phyloP scores from a whole-genome alignment of 495 filamentous ascomycete genomes.

The Neurospora sp. region DNA sequence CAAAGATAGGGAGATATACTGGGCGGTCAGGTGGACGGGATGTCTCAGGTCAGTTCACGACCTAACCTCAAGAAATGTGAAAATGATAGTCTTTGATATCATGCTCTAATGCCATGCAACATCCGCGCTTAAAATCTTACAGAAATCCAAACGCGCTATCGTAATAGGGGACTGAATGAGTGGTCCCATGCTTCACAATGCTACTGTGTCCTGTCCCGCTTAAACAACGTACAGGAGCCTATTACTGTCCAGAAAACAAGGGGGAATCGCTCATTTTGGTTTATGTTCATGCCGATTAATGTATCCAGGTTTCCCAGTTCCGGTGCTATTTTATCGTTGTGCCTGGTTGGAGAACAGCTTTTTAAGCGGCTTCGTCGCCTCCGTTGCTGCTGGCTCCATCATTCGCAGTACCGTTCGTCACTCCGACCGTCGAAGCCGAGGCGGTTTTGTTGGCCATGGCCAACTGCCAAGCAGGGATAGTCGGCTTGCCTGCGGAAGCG shows the following conservation, averaged over 20 bases:
- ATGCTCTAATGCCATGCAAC: background rate
- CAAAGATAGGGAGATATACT: background rate
- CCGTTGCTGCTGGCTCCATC: slow-evolving; percentile 11
- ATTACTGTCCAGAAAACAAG: background rate
- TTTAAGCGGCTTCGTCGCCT: slow-evolving; percentile 9
- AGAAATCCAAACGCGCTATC: background rate
- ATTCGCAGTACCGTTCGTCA: slow-evolving; percentile 12
- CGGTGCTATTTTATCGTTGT: background rate
- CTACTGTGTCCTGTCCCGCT: background rate
- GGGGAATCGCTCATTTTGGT: background rate
- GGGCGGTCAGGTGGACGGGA: background rate
- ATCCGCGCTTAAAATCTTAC: background rate
- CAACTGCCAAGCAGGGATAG: slow-evolving; percentile 92
- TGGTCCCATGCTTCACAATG: background rate
- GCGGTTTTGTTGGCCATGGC: slow-evolving; percentile 46
- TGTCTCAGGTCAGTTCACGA: background rate
- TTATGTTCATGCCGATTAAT: background rate
- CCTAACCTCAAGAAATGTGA: background rate
- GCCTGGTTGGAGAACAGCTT: background rate
- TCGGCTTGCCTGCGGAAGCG: slow-evolving; percentile 37
- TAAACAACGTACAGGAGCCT: background rate
- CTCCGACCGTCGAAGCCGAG: slow-evolving; percentile 18
- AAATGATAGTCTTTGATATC: background rate
- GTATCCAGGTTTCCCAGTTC: background rate
- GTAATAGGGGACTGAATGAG: background rate